Evolutionary conservation across 2,329 filamentous ascomycete genomes (phyloP), one percentile per base, ranked within the genome.

Genomic region (Arthrinium phaeospermum): DNA sequence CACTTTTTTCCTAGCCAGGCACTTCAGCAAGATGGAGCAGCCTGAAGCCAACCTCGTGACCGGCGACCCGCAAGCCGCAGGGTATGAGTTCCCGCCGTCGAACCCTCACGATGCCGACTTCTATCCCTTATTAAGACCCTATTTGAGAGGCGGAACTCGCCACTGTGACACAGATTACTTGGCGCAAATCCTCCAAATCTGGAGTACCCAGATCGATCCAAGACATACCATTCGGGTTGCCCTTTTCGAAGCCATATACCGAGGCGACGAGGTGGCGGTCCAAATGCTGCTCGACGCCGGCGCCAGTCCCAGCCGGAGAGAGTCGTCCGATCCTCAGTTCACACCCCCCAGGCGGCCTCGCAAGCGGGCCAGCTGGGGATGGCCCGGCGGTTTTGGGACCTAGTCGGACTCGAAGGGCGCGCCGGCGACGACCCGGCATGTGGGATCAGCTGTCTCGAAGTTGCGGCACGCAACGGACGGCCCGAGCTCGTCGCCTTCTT

Each of bases 301-400:
- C 46, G 47, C 45, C 37, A 51, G 46, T 70, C 68, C 68, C n/a
- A 12, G n/a, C 37, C 30, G n/a, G 68, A 30, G 16, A 5, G 12
- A 57, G 47, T 3, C 10, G 30, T 27, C 44, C 13, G 68, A 70
- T 22, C 47, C 68, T 13, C 1, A 44, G 4, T 70, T 70, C 14
- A 70, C 68, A 14, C 68, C 68, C 7, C 68, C 68, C 27, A 44
- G 12, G 68, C 68, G 47, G 68, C 68, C 19, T 53, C 68, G 57
- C 30, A 4, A 16, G 53, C 53, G 53, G 67, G 67, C 13, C 41
- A 47, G 41, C 67, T 68, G 41, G 67, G 45, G n/a, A 68, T 68
- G 22, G 37, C 67, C 37, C 67, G 67, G n/a, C 67, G 41, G 41
- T 22, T 68, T 13, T 68, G 67, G 67, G 12, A 13, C 13, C 41